A percentile compares a stretch with the other conserved stretches of the same genome.
phyloP scores from a whole-genome alignment of 2,329 filamentous ascomycete genomes.

The Ascocoryne sarcoides region DNA sequence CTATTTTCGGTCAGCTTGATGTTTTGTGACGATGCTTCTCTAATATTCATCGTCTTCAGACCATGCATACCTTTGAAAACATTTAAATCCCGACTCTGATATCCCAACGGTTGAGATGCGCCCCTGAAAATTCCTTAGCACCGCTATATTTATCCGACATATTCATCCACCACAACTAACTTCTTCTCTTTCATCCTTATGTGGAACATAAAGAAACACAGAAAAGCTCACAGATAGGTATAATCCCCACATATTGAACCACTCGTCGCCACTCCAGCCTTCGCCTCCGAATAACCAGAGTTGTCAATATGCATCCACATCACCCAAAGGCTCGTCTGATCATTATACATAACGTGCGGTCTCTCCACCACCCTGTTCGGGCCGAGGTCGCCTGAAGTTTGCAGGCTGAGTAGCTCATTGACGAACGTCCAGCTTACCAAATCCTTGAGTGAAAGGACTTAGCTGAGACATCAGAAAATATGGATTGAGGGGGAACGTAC shows the following conservation, averaged over 20 bases:
- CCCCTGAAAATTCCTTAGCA: slow-evolving; percentile 16
- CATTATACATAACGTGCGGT: slow-evolving; percentile 61
- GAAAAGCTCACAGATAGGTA: slow-evolving; percentile 32
- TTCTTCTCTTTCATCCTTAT: not conserved
- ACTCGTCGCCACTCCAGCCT: slow-evolving; percentile 54
- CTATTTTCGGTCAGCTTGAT: slow-evolving; percentile 30
- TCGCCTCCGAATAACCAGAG: slow-evolving; percentile 52
- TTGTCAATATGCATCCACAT: slow-evolving; percentile 61
- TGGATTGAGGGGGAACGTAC: slow-evolving; percentile 12
- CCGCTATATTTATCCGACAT: not conserved
- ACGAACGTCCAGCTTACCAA: slow-evolving; percentile 56
- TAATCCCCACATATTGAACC: slow-evolving; percentile 53
- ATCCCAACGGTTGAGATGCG: slow-evolving; percentile 26
- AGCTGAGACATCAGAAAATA: no score
- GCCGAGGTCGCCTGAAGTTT: slow-evolving; percentile 47
- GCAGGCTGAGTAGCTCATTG: slow-evolving; percentile 47
- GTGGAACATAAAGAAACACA: no score
- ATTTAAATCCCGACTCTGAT: slow-evolving; percentile 27
- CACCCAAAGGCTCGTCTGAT: slow-evolving; percentile 55
- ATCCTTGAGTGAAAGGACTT: slow-evolving; percentile 28
- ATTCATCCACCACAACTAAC: no score
- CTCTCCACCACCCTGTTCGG: slow-evolving; percentile 55
- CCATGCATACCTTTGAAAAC: slow-evolving; percentile 22
- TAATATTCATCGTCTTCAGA: no score
- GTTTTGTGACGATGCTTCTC: not conserved